Evolutionary conservation across 805 yeast species (phyloP), one percentile per base, ranked within the genome.

Genomic region (Starmerella sp.): DNA sequence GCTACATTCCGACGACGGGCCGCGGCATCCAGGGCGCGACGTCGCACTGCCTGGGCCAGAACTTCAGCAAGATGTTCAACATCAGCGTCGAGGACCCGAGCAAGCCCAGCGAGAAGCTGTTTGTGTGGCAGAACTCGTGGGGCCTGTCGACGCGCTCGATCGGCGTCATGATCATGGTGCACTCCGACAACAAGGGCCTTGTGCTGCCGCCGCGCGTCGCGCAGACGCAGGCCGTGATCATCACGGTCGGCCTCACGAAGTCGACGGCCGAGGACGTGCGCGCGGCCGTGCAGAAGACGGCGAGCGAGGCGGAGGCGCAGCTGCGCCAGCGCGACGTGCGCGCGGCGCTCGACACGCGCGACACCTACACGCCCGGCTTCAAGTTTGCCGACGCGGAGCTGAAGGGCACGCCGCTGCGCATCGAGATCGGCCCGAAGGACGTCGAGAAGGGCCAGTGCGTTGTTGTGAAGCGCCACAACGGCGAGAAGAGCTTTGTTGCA

Each of bases 1-100:
- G 97, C 62, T 93, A 86, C 70, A 88, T 93, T 65, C 95, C 96
- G 63, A 86, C 96, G 59, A 93, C 97, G 54, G 99, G 99, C 65
- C 86, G 99, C 77, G 99, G 97, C 78, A 93, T 93, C 65, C 99
- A 93, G 76, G 98, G 97, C 73, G 99, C 91, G 58, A 93, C 99
- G 38, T 89, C 97, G 39, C 99, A 93, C 75, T 93, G 90, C 70
- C 77, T 93, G 70, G 99, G 99, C 63, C 95, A 88, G 73, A 93
- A 93, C 79, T 93, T 93, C 77, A 90, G 97, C 63, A 91, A 90
- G 76, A 93, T 93, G 99, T 93, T 93, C 75, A 84, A 87, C 75
- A 88, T 93, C 63, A 75, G 84, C 41, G 98, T 95, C 51, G 98
- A 93, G 75, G 86, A 88, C 71, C 99, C 99, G 63, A 85, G 84